These are phyloP conservation scores for Thinopyrum obtusiflorum DNA, from an alignment of 202 grass and related monocot genomes.

Conservation along the genomic window DNA sequence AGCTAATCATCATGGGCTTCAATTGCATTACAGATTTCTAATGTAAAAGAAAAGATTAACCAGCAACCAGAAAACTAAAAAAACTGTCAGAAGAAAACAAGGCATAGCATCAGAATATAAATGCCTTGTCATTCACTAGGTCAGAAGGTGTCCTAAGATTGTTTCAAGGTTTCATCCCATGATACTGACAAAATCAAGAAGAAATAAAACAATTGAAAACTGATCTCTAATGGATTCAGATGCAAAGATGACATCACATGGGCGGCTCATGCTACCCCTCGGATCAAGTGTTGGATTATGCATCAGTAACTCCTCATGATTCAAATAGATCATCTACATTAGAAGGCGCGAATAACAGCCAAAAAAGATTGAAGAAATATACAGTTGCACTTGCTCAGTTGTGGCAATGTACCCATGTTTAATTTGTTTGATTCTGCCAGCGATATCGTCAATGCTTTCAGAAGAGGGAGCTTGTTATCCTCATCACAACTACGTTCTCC, in stretches of 20 bases:
- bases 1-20: constrained; percentile 53
- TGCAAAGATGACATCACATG: too few species aligned
- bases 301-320: too few species aligned
- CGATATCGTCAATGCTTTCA: constrained; percentile 66
- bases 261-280: too few species aligned
- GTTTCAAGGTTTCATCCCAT: constrained; percentile 56
- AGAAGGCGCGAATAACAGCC: too few species aligned
- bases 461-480: constrained; percentile 95
- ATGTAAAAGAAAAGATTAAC: too few species aligned
- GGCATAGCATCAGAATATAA: constrained; percentile 56
- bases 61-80: too few species aligned
- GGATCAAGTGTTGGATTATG: too few species aligned
- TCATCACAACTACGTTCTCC: constrained; percentile 41
- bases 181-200: not conserved
- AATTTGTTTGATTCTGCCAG: constrained; percentile 92
- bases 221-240: constrained; percentile 36
- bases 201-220: not conserved
- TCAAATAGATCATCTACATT: too few species aligned
- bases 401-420: constrained; percentile 56
- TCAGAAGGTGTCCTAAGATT: constrained; percentile 98
- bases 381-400: constrained; percentile 39
- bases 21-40: too few species aligned
- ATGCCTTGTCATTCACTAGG: constrained; percentile 65
- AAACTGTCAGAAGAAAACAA: too few species aligned
- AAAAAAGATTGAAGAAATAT: too few species aligned